Base-by-base conservation (phyloP, 2,329 filamentous ascomycete species). In the Lithohypha guttulata region DNA sequence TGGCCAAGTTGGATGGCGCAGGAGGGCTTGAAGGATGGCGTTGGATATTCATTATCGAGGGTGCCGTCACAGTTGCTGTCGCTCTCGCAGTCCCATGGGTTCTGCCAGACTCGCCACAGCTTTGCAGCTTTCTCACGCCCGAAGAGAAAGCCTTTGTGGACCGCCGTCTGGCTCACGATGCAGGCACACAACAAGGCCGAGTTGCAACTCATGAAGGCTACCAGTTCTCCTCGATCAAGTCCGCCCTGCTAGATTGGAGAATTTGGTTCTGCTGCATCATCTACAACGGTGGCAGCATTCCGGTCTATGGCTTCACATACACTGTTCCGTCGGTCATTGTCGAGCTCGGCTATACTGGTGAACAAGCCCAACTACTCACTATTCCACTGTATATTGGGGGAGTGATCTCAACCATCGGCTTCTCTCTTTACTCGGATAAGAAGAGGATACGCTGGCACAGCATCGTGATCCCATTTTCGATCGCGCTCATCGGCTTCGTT, bases 401-500 rank as follows among this genome's bases (percentile, higher is more conserved):
- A 3, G 47, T 52, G 3, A 42, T 48, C 9, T 42, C 49, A 23
- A 54, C 53, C 1, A 32, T 59, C 11, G 44, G 45, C 30, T 49
- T 52, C 15, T 51, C 53, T 3, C 48, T 52, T 22, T 14, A 55
- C 28, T 51, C 55, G 10, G 54, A 56, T 27, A 44, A 49, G 10
- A 35, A 51, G 22, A 48, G 2, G 74, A 75, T 0, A 7, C 23
- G 23, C 7, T 25, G 23, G 23, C 23, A 9, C 8, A 7, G 8
- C 14, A 10, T 30, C 14, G 28, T 15, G 19, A 11, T n/a, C 29
- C 13, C 17, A 6, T n/a, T n/a, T 5, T 15, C 10, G n/a, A n/a
- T 32, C n/a, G 17, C 19, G n/a, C n/a, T 32, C n/a, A n/a, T n/a
- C n/a, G n/a, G n/a, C n/a, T 68, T 73, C 32, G 70, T 79, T 28